Evolutionary conservation across 2,329 filamentous ascomycete species (phyloP).

Genomic region (Ophiostoma pallidulum): DNA sequence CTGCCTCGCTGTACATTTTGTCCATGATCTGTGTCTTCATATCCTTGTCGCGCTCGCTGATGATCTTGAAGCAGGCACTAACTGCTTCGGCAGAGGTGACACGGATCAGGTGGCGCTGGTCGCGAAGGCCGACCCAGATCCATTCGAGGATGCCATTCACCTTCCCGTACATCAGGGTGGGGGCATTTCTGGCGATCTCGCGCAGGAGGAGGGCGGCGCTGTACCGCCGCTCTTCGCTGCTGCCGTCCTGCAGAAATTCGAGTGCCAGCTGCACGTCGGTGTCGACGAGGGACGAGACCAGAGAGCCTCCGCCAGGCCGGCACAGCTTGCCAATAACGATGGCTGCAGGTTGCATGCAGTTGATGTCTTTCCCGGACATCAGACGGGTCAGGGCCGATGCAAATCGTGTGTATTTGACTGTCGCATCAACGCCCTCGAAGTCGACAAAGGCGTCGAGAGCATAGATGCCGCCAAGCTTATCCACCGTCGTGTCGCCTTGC

Average conservation of each 20-base stretch:
- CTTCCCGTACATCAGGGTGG: conserved; percentile 90
- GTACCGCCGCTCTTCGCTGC: conserved; percentile 86
- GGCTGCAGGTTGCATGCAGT: conserved; percentile 83
- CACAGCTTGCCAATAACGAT: conserved; percentile 83
- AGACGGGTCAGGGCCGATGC: conserved; percentile 82
- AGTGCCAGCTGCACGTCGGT: conserved; percentile 93
- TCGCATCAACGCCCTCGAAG: conserved; percentile 89
- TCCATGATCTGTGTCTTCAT: conserved; percentile 83
- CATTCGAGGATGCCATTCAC: conserved; percentile 92
- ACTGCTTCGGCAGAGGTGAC: conserved; percentile 88
- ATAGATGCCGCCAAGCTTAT: conserved; percentile 84
- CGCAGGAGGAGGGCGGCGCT: conserved; percentile 85
- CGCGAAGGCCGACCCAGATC: conserved; percentile 89
- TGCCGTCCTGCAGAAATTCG: conserved; percentile 93
- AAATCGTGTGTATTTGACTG: conserved; percentile 89
- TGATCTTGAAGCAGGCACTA: conserved; percentile 91
- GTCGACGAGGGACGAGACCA: conserved; percentile 92
- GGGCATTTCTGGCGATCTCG: conserved; percentile 84
- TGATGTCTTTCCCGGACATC: conserved; percentile 81
- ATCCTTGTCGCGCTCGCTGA: conserved; percentile 81
- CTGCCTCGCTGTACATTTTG: conserved; percentile 80
- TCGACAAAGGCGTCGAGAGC: conserved; percentile 90
- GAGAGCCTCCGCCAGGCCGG: conserved; percentile 81
- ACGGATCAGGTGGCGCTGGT: conserved; percentile 82
- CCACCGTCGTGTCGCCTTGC: conserved; percentile 75